Evolutionary conservation across 2,329 filamentous ascomycete species (phyloP), one percentile per base, ranked within the genome.

Genomic region (Arthrobotrys entomopaga): DNA sequence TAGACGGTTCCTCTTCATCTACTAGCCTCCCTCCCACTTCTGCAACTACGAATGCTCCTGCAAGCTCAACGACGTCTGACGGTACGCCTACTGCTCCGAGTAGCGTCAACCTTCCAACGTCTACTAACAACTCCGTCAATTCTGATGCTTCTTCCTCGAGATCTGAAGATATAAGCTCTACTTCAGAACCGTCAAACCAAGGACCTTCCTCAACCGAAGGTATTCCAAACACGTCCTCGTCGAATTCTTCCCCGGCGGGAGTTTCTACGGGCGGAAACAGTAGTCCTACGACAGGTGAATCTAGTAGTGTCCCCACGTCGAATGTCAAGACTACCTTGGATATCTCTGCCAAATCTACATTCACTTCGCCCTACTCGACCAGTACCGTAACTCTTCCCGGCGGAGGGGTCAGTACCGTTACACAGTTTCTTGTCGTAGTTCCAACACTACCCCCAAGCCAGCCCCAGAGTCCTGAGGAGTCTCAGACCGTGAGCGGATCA

Each of bases 311-410:
- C 8, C 24, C n/a, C 26, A 72, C 60, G 22, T 26, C 38, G 43
- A 56, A 40, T 22, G 53, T 72, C n/a, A 65, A 43, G 34, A 73
- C 69, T 13, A 65, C 69, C 6, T 19, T 73, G 15, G 56, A 73
- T 42, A 42, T 56, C 2, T 49, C 69, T 38, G 69, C 42, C 22
- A 65, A 73, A 26, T 73, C 69, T 8, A 50, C 69, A 0, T 73
- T 61, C 42, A 73, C 69, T 20, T 60, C 56, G 1, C 54, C 69
- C 6, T 60, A 59, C 26, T 73, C 60, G 5, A 73, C 69, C 13
- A 73, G 69, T 50, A 73, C 69, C 2, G 57, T 54, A 42, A 73
- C 69, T 5, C 56, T 73, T 11, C 69, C 69, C 3, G 61, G 65
- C 29, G 69, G 69, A n/a, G 26, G 56, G 6, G 26, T 65, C 56